Base-by-base conservation (phyloP, 148 eudicot species). In the Fallopia convolvulus region DNA sequence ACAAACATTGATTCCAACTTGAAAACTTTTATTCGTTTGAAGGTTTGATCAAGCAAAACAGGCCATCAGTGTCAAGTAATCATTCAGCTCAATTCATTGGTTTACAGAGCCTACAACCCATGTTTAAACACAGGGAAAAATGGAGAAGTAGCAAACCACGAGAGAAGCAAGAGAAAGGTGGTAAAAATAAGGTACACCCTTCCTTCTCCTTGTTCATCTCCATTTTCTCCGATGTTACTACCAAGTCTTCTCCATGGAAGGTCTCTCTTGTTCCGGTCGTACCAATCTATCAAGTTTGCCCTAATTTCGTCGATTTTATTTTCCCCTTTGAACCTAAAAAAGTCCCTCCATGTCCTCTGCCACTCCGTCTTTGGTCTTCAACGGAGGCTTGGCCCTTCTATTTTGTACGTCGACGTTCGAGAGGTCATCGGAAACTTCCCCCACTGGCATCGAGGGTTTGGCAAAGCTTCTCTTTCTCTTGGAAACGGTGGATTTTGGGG, bases 171-270 rank as follows among this genome's bases (percentile, higher is more conserved):
- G 79, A 74, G 99, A 87, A 3, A 94, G 93, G 74, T 85, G 89
- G 48, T 74, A 77, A 82, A 94, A 46, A 21, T 96, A 85, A 1
- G 99, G 53, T 94, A 33, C 66, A 46, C 65, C 47, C 56, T 53
- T 56, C 63, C 39, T 68, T 44, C 75, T 26, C 41, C 61, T 17
- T 20, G 40, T 17, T 56, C 71, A 14, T 2, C 70, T 17, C 73
- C 82, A 26, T 78, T 76, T 5, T 75, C 71, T 7, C 68, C 77
- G 14, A 26, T 55, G 23, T 33, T 47, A 42, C 56, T 52, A 72
- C 80, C 81, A 72, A 83, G 83, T 66, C 85, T 86, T 26, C 99
- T 82, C 99, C 99, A 94, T 1, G 99, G 99, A 15, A 94, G 88
- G 81, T 92, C 97, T 79, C 99, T 88, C 74, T 82, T 80, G 71